These are phyloP conservation scores for Ceratocystis eucalypticola DNA, from an alignment of 2,329 filamentous ascomycete genomes.

Conservation along the genomic window DNA sequence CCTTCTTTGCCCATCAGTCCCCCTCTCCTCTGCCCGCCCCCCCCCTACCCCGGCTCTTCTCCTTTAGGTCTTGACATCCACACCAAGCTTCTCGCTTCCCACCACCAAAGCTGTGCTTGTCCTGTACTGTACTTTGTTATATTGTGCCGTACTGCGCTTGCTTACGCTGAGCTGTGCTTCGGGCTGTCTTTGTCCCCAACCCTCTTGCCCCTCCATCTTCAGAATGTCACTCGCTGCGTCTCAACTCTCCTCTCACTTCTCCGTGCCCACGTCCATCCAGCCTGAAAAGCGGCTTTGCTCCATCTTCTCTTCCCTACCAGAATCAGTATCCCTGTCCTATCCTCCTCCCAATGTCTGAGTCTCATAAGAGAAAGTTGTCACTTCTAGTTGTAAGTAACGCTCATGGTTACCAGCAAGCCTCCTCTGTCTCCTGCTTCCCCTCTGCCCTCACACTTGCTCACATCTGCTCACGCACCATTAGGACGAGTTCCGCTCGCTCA, in stretches of 20 bases:
- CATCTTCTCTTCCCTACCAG: not conserved
- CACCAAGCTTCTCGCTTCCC: no score
- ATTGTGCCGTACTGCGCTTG: not conserved
- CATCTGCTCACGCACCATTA: conserved; percentile 26
- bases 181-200: not conserved
- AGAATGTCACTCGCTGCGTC: conserved; percentile 5
- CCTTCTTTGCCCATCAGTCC: no score
- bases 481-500: conserved; percentile 57
- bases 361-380: not conserved
- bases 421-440: not conserved
- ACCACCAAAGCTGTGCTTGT: not conserved
- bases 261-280: not conserved
- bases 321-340: not conserved
- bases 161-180: not conserved
- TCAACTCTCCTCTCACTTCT: conserved; percentile 1
- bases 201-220: not conserved
- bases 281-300: not conserved
- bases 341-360: conserved; percentile 10
- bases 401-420: not conserved
- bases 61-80: no score
- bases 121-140: not conserved
- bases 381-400: conserved; percentile 10
- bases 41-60: no score
- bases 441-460: not conserved
- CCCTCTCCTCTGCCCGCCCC: no score